Percentiles rank a stretch among this genome's conserved stretches.
phyloP scores from a whole-genome alignment of 2,329 filamentous ascomycete genomes.

The Ceratocystis destructans region DNA sequence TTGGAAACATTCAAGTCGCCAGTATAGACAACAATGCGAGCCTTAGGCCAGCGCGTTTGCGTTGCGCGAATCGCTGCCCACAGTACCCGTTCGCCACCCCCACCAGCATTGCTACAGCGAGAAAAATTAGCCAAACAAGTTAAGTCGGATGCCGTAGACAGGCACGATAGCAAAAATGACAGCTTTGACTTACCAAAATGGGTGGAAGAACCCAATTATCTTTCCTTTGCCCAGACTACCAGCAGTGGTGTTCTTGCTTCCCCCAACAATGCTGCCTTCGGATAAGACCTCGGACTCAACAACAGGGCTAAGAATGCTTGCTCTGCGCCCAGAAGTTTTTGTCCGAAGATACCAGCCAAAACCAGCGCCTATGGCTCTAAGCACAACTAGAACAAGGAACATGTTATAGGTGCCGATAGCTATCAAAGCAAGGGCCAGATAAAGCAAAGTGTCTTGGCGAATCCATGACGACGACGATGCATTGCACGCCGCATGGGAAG shows the following conservation, averaged over 20 bases:
- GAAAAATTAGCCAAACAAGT: background rate
- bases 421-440: conserved; percentile 14
- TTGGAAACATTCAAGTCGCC: conserved; percentile 86
- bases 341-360: conserved; percentile 49
- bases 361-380: conserved; percentile 29
- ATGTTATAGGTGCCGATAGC: conserved; percentile 12
- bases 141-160: background rate
- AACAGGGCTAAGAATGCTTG: conserved; percentile 39
- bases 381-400: conserved; percentile 28
- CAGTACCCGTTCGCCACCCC: conserved; percentile 86
- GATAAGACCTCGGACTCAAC: conserved; percentile 24
- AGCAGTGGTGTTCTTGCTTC: conserved; percentile 39
- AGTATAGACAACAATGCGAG: conserved; percentile 85
- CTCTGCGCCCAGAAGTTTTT: conserved; percentile 48
- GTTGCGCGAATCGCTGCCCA: conserved; percentile 92
- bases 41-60: conserved; percentile 75
- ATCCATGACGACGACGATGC: background rate
- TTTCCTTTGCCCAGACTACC: conserved; percentile 56
- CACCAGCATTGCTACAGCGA: conserved; percentile 67
- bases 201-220: conserved; percentile 91
- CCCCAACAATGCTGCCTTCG: conserved; percentile 51
- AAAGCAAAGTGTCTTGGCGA: conserved; percentile 1
- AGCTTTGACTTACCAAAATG: conserved; percentile 59
- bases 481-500: conserved; percentile 5
- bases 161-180: background rate